Evolutionary conservation across 352 stramenopile genomes (phyloP).

Genomic region (Phytophthora uliginosa): DNA sequence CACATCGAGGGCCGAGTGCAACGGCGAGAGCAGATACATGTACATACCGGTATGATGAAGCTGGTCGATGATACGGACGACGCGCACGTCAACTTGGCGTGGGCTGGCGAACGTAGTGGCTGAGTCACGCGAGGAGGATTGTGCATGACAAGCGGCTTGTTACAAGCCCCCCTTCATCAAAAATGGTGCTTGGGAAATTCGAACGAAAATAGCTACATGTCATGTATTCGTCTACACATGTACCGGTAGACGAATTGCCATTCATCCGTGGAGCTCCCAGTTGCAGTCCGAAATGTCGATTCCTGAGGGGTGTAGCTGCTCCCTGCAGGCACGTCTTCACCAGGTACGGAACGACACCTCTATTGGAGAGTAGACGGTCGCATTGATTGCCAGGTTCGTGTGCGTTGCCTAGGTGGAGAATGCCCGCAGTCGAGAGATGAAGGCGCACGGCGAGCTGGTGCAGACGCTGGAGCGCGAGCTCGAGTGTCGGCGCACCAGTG

Average conservation of each 20-base stretch:
- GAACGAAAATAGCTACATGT: not conserved
- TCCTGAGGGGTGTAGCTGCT: constrained; percentile 24
- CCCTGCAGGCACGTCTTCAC: constrained; percentile 50
- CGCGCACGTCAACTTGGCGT: not conserved
- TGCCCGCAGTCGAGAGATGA: constrained; percentile 59
- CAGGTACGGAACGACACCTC: constrained; percentile 26
- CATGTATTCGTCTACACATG: not conserved
- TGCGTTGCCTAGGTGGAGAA: constrained; percentile 43
- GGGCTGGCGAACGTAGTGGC: no score
- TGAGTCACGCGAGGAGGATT: no score
- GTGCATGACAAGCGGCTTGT: no score
- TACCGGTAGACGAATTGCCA: no score
- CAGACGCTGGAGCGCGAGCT: constrained; percentile 46
- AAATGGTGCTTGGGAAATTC: not conserved
- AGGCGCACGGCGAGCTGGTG: constrained; percentile 51
- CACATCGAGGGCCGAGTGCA: not conserved
- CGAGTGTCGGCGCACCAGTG: constrained; percentile 22
- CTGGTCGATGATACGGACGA: not conserved
- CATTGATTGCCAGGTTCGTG: not conserved
- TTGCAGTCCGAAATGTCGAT: constrained; percentile 10
- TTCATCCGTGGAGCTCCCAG: no score
- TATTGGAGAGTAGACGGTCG: not conserved
- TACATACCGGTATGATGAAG: not conserved
- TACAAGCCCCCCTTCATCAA: not conserved
- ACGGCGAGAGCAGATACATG: not conserved